These are phyloP conservation scores for Neckera pumila DNA, from an alignment of 225 moss, liverwort and hornwort genomes.

Conservation along the genomic window DNA sequence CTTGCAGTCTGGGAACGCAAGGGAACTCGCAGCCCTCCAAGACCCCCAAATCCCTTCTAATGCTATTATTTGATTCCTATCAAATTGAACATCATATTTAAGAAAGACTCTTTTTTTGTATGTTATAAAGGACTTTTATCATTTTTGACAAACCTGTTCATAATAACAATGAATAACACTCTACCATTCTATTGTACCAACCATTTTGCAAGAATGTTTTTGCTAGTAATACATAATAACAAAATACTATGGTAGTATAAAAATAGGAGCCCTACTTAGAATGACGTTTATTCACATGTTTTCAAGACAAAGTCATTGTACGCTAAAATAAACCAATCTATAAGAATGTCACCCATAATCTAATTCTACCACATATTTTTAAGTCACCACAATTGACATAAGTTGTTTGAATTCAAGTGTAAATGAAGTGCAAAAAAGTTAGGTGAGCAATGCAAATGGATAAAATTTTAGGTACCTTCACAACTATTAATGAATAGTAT, in stretches of 20 bases:
- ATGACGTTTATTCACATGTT: not conserved
- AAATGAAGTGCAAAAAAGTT: not conserved
- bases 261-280: not conserved
- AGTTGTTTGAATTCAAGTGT: not conserved
- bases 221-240: not conserved
- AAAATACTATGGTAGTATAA: not conserved
- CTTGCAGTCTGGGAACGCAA: too few relatives aligned
- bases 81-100: too few relatives aligned
- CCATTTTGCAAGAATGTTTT: not conserved
- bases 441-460: not conserved
- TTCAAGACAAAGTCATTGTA: not conserved
- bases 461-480: not conserved
- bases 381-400: too few relatives aligned
- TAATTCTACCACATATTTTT: fast-evolving
- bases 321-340: not conserved
- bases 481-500: not conserved
- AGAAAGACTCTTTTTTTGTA: too few relatives aligned
- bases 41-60: too few relatives aligned
- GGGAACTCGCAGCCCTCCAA: too few relatives aligned
- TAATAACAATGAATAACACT: not conserved
- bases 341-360: not conserved
- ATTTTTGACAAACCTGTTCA: not conserved
- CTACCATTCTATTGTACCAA: not conserved
- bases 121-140: too few relatives aligned
- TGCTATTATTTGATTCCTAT: too few relatives aligned